phyloP scores from a whole-genome alignment of 768 basidiomycete genomes.

The Termitomyces sp. region DNA sequence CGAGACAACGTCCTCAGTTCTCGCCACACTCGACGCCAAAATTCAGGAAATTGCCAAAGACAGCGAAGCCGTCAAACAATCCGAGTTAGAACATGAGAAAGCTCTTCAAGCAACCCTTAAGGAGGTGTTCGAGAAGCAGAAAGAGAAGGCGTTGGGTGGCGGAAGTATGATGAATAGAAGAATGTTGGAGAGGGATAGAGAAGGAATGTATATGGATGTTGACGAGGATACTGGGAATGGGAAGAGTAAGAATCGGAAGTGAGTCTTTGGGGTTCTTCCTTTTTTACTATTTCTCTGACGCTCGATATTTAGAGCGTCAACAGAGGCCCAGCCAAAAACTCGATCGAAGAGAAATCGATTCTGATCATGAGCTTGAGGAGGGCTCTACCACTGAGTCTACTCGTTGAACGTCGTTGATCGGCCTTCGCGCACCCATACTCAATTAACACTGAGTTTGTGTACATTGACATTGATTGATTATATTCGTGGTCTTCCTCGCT shows the following conservation, averaged over 20 bases:
- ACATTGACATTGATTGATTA: not conserved
- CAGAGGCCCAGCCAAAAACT: slow-evolving; percentile 40
- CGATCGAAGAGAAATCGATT: slow-evolving; percentile 57
- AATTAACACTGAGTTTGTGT: not conserved
- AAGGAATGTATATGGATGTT: slow-evolving; percentile 56
- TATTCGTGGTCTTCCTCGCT: slow-evolving; percentile 1
- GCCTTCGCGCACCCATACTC: not conserved
- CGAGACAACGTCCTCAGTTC: slow-evolving; percentile 62
- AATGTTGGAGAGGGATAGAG: slow-evolving; percentile 15
- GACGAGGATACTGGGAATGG: slow-evolving; percentile 48
- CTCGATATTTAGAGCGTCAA: slow-evolving; percentile 28
- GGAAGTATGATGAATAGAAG: slow-evolving; percentile 14
- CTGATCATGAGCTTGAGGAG: slow-evolving; percentile 31
- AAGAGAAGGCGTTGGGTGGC: slow-evolving; percentile 43
- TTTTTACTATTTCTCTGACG: not conserved
- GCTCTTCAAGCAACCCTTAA: slow-evolving; percentile 47
- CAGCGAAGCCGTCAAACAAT: slow-evolving; percentile 30
- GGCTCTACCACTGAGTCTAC: not conserved
- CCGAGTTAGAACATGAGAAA: slow-evolving; percentile 53
- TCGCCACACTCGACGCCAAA: slow-evolving; percentile 69
- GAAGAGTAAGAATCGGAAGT: slow-evolving; percentile 62
- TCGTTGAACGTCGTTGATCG: not conserved
- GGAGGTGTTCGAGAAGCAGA: slow-evolving; percentile 60
- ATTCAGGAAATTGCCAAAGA: slow-evolving; percentile 50
- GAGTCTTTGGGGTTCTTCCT: slow-evolving; percentile 20